Percentiles rank a stretch among this genome's conserved stretches.
Conservation (phyloP, 2,329 filamentous ascomycete species). For the Botrytis byssoidea region DNA sequence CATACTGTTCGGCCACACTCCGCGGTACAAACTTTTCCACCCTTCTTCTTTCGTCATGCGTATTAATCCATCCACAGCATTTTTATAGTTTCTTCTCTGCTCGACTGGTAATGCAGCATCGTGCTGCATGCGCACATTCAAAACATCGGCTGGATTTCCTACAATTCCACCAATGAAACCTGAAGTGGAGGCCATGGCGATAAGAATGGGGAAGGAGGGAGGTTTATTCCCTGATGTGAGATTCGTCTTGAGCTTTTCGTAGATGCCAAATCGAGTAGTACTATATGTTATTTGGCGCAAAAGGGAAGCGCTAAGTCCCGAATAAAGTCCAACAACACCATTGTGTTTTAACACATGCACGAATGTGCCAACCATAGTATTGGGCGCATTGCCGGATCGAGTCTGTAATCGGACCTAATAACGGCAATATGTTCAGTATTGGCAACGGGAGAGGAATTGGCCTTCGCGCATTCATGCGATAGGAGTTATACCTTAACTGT, state of each 20-base stretch:
- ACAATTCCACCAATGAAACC: slow-evolving; percentile 86
- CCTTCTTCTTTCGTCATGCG: slow-evolving; percentile 90
- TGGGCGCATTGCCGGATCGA: slow-evolving; percentile 70
- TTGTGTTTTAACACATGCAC: slow-evolving; percentile 74
- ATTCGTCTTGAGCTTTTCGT: slow-evolving; percentile 83
- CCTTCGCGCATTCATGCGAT: slow-evolving; percentile 6
- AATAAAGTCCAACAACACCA: slow-evolving; percentile 80
- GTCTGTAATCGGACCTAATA: slow-evolving; percentile 81
- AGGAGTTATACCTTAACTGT: slow-evolving; percentile 35
- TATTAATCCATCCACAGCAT: slow-evolving; percentile 82
- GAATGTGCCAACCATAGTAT: slow-evolving; percentile 83
- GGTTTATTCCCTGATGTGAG: slow-evolving; percentile 52
- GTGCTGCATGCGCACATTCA: slow-evolving; percentile 99
- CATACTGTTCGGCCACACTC: slow-evolving; percentile 78
- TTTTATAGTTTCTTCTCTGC: slow-evolving; percentile 81
- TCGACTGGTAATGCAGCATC: slow-evolving; percentile 72
- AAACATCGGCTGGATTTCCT: slow-evolving; percentile 91
- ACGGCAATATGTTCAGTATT: slow-evolving; percentile 15
- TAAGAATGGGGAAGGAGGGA: slow-evolving; percentile 72
- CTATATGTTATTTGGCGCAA: slow-evolving; percentile 94
- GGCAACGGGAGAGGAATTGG: neutral
- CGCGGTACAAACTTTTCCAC: slow-evolving; percentile 71
- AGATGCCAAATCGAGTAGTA: slow-evolving; percentile 93
- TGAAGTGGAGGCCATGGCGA: slow-evolving; percentile 78
- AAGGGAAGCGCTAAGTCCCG: slow-evolving; percentile 86